A percentile compares a stretch with the other conserved stretches of the same genome.
Conservation (phyloP, 192 early-diverging fungal species). For the Diversispora eburnea region DNA sequence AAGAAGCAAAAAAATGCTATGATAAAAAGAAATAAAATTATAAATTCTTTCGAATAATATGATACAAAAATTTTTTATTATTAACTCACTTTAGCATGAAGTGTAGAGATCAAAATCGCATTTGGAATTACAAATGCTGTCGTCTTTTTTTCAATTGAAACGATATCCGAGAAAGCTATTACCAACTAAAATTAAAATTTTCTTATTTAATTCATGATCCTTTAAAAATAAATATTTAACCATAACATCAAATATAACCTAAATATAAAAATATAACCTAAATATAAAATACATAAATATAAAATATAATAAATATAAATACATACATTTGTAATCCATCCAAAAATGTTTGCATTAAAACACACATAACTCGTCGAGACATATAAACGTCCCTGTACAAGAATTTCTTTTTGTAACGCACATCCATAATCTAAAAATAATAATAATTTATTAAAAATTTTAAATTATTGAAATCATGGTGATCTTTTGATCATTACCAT, state of each 20-base stretch:
- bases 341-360: slow-evolving; percentile 90
- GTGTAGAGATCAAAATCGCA: slow-evolving; percentile 73
- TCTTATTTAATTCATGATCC: not conserved
- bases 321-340: slow-evolving; percentile 76
- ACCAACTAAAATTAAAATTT: slow-evolving; percentile 45
- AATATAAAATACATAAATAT: too few species aligned
- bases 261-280: not conserved
- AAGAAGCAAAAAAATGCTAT: slow-evolving; percentile 80
- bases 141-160: slow-evolving; percentile 79
- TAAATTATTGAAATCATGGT: not conserved
- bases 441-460: not conserved
- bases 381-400: slow-evolving; percentile 84
- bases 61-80: not conserved
- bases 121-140: slow-evolving; percentile 86
- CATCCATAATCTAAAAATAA: slow-evolving; percentile 70
- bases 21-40: not conserved
- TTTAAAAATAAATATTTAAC: not conserved
- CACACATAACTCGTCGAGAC: slow-evolving; percentile 75
- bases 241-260: not conserved
- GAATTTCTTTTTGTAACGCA: slow-evolving; percentile 84
- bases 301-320: not conserved
- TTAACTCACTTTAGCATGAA: slow-evolving; percentile 51
- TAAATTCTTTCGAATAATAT: not conserved
- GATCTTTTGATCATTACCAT: slow-evolving; percentile 35
- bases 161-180: slow-evolving; percentile 74